These are phyloP conservation scores for Trametes punicea DNA, from an alignment of 768 basidiomycete genomes.

Conservation along the genomic window DNA sequence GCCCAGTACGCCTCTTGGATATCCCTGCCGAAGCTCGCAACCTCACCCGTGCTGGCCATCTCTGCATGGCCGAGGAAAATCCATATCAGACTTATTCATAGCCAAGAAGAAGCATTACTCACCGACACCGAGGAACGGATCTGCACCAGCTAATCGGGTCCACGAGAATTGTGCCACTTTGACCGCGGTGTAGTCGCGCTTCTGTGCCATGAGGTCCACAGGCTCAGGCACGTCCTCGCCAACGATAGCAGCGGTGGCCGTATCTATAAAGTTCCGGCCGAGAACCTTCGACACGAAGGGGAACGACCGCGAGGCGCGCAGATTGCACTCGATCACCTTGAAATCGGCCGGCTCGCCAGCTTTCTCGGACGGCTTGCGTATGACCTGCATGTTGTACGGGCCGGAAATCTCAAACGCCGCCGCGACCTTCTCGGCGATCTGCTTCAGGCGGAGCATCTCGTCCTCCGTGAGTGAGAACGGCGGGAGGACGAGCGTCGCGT, in stretches of 20 bases:
- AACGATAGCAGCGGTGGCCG: slow-evolving; percentile 84
- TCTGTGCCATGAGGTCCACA: slow-evolving; percentile 85
- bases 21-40: slow-evolving; percentile 92
- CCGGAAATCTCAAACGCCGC: slow-evolving; percentile 94
- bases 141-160: slow-evolving; percentile 94
- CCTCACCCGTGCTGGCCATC: slow-evolving; percentile 98
- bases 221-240: slow-evolving; percentile 86
- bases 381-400: slow-evolving; percentile 99
- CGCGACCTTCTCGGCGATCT: slow-evolving; percentile 93
- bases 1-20: slow-evolving; percentile 97
- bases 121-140: slow-evolving; percentile 96
- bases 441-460: slow-evolving; percentile 88
- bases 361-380: slow-evolving; percentile 65
- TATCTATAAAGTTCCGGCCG: slow-evolving; percentile 95
- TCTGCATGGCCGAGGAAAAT: slow-evolving; percentile 43
- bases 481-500: slow-evolving; percentile 95
- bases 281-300: slow-evolving; percentile 99
- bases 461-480: slow-evolving; percentile 74
- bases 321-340: slow-evolving; percentile 98
- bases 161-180: slow-evolving; percentile 99
- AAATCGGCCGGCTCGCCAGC: slow-evolving; percentile 60
- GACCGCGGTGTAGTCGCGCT: slow-evolving; percentile 89
- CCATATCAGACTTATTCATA: slow-evolving; percentile 4
- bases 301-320: slow-evolving; percentile 97
- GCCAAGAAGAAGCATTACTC: slow-evolving; percentile 30